Evolutionary conservation across 768 basidiomycete species (phyloP).

Genomic region (Kwoniella sp.): DNA sequence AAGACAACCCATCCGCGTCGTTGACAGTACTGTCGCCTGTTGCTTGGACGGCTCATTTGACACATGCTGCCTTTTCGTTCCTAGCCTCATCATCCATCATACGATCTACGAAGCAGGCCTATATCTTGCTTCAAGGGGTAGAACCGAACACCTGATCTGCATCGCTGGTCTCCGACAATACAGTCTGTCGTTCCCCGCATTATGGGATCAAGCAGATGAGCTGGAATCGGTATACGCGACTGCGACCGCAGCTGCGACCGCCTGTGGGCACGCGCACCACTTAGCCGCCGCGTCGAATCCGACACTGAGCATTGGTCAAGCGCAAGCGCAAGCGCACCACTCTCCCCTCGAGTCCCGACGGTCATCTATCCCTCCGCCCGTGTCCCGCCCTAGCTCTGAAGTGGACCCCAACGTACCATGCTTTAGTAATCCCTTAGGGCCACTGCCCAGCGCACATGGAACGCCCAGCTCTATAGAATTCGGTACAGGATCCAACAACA

Average conservation of each 20-base stretch:
- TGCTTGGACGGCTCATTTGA: too few relatives aligned
- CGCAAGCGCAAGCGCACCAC: too few relatives aligned
- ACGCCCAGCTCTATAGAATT: background rate
- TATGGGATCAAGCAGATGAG: constrained; percentile 72
- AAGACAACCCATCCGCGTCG: too few relatives aligned
- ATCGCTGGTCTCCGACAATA: constrained; percentile 85
- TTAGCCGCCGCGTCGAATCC: too few relatives aligned
- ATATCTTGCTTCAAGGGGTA: constrained; percentile 76
- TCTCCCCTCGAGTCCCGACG: too few relatives aligned
- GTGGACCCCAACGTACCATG: too few relatives aligned
- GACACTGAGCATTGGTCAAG: too few relatives aligned
- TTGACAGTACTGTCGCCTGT: too few relatives aligned
- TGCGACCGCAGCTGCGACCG: background rate
- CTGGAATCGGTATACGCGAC: constrained; percentile 57
- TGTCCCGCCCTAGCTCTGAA: too few relatives aligned
- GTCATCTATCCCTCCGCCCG: too few relatives aligned
- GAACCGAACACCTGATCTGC: constrained; percentile 79
- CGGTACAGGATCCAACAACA: background rate
- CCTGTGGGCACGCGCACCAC: background rate
- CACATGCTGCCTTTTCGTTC: too few relatives aligned
- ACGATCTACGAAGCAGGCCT: constrained; percentile 80
- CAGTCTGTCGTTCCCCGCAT: constrained; percentile 67
- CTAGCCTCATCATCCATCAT: constrained; percentile 87
- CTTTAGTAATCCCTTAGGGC: background rate
- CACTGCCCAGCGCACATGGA: background rate